A percentile compares a stretch with the other conserved stretches of the same genome.
These are phyloP conservation scores for Trichoderma sp. DNA, from an alignment of 2,329 filamentous ascomycete genomes.

Conservation along the genomic window DNA sequence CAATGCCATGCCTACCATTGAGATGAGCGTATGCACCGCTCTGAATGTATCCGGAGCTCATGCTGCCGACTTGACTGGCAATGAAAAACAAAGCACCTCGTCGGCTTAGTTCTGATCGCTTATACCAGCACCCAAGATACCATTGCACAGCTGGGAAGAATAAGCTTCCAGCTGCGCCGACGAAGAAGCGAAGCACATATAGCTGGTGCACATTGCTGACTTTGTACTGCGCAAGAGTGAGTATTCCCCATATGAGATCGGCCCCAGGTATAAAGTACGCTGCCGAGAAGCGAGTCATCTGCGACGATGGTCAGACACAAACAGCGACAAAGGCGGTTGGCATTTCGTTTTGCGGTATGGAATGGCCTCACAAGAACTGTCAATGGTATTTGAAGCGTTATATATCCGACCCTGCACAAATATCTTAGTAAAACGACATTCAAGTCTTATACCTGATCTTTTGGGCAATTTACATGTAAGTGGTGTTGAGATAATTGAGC, in stretches of 20 bases:
- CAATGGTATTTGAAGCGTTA: conserved; percentile 22
- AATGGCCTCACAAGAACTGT: conserved; percentile 13
- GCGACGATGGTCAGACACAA: background rate
- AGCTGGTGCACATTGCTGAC: conserved; percentile 34
- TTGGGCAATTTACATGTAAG: conserved; percentile 20
- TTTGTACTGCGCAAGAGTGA: conserved; percentile 25
- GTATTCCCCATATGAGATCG: conserved; percentile 30
- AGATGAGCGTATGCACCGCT: conserved; percentile 38
- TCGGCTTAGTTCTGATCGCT: conserved; percentile 37
- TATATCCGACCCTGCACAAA: conserved; percentile 20
- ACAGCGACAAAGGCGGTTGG: background rate
- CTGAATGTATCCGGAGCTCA: conserved; percentile 45
- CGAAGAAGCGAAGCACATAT: conserved; percentile 40
- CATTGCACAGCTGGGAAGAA: conserved; percentile 36
- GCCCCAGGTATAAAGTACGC: conserved; percentile 31
- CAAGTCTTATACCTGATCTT: background rate
- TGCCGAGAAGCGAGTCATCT: conserved; percentile 27
- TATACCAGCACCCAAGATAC: conserved; percentile 43
- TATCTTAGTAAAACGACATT: background rate
- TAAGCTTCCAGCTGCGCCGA: conserved; percentile 36
- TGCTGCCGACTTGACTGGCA: conserved; percentile 41
- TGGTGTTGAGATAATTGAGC: conserved; percentile 48
- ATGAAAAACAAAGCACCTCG: conserved; percentile 41
- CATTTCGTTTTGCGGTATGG: background rate
- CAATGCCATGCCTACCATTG: conserved; percentile 35